Percentiles rank a stretch among this genome's conserved stretches.
These are phyloP conservation scores for Phytopythium aichiense DNA, from an alignment of 352 stramenopile genomes.

Conservation along the genomic window DNA sequence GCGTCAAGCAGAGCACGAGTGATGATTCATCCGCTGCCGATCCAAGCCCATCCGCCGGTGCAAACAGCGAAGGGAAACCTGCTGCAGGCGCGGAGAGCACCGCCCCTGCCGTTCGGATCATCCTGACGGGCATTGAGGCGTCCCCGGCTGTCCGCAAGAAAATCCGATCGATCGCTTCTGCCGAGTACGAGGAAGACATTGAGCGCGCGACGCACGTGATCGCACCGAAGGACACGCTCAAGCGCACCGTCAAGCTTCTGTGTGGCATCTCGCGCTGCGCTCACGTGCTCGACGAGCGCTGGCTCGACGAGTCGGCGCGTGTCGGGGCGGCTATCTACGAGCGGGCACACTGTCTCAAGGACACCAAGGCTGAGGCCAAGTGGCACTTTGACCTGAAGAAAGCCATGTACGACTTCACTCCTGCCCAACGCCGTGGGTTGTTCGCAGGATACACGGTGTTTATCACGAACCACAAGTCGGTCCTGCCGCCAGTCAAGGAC, in stretches of 20 bases:
- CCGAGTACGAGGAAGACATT: constrained; percentile 45
- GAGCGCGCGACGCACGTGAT: constrained; percentile 48
- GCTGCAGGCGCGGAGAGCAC: not conserved
- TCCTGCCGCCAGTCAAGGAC: constrained; percentile 30
- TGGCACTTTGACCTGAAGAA: constrained; percentile 42
- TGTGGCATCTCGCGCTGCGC: constrained; percentile 51
- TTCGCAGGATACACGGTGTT: constrained; percentile 30
- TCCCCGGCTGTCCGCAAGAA: constrained; percentile 33
- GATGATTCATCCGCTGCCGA: not conserved
- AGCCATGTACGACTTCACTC: constrained; percentile 39
- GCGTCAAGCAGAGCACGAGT: not conserved
- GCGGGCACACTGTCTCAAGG: constrained; percentile 32
- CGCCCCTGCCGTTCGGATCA: constrained; percentile 27
- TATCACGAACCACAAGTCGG: constrained; percentile 45
- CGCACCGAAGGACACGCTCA: constrained; percentile 43
- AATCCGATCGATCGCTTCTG: constrained; percentile 35
- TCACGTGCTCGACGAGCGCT: constrained; percentile 45
- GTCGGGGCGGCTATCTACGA: constrained; percentile 18
- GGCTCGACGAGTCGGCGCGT: constrained; percentile 38
- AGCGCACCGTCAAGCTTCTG: constrained; percentile 56
- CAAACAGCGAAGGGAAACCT: not conserved
- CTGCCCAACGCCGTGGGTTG: constrained; percentile 18
- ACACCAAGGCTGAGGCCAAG: constrained; percentile 37
- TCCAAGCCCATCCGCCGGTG: not conserved
- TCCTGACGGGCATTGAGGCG: constrained; percentile 50